phyloP scores from a whole-genome alignment of 345 rosid species.

The Eucalyptus tenuipes region DNA sequence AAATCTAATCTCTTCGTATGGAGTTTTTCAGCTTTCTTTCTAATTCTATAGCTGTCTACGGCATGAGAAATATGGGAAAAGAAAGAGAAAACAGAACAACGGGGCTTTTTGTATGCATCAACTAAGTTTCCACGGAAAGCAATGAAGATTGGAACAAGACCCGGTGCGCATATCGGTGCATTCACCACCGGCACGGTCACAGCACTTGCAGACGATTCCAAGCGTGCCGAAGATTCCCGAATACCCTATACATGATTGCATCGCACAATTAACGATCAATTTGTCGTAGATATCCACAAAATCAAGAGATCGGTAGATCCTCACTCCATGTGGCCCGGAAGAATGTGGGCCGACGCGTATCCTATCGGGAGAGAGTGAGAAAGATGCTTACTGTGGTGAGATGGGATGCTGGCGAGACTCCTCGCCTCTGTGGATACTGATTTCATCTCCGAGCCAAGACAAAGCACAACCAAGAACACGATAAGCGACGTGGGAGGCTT shows the following conservation, averaged over 20 bases:
- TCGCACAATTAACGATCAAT: not conserved
- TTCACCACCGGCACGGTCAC: conserved; percentile 17
- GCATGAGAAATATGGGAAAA: not conserved
- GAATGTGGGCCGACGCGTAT: not conserved
- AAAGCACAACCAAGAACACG: not conserved
- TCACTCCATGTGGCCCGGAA: not conserved
- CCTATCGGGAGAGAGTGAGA: not conserved
- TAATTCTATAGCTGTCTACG: not conserved
- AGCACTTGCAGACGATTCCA: conserved; percentile 52
- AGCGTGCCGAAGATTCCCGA: conserved; percentile 15
- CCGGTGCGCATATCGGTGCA: conserved; percentile 23
- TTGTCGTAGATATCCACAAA: not conserved
- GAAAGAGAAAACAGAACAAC: not conserved
- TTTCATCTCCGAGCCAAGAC: not conserved
- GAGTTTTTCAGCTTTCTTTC: not conserved
- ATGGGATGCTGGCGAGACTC: conserved; percentile 1
- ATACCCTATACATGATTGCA: not conserved
- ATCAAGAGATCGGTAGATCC: not conserved
- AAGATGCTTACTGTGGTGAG: conserved; percentile 13
- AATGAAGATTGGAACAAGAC: conserved; percentile 27
- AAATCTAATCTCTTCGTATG: not conserved
- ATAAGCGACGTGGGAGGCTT: not conserved
- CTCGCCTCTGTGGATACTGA: conserved; percentile 7
- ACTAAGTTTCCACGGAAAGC: conserved; percentile 38
- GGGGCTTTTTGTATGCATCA: not conserved